phyloP scores from a whole-genome alignment of 345 rosid species.

The Syzygium aqueum region DNA sequence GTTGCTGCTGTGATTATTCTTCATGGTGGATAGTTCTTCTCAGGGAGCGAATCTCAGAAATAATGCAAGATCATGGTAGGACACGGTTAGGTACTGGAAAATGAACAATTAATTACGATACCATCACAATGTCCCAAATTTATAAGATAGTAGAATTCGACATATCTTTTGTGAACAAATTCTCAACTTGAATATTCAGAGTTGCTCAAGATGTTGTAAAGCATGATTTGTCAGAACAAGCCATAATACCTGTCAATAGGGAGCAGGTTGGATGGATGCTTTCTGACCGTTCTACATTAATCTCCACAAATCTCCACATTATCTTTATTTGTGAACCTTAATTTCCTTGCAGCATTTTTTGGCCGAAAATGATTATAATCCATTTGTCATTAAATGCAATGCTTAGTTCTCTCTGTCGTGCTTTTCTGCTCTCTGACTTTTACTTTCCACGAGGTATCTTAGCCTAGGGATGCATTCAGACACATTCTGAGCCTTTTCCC shows the following conservation, averaged over 20 bases:
- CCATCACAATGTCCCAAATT: neutral
- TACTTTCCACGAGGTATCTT: neutral
- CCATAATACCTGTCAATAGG: neutral
- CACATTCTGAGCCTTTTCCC: neutral
- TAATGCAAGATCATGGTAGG: neutral
- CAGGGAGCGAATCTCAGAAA: neutral
- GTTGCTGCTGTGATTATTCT: neutral
- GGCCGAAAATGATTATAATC: neutral
- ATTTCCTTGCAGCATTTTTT: neutral
- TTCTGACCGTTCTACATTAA: neutral
- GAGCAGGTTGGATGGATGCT: neutral
- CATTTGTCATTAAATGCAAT: neutral
- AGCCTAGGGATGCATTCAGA: neutral
- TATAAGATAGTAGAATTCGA: neutral
- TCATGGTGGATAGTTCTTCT: neutral
- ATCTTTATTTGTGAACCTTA: neutral
- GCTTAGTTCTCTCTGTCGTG: neutral
- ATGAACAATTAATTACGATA: neutral
- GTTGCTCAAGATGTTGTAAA: neutral
- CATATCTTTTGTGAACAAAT: neutral
- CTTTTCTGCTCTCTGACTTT: neutral
- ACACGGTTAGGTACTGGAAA: neutral
- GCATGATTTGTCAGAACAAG: neutral
- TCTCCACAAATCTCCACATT: neutral
- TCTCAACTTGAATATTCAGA: neutral